Evolutionary conservation across 805 yeast genomes (phyloP), one percentile per base, ranked within the genome.

Genomic region (Monosporozyma unispora): DNA sequence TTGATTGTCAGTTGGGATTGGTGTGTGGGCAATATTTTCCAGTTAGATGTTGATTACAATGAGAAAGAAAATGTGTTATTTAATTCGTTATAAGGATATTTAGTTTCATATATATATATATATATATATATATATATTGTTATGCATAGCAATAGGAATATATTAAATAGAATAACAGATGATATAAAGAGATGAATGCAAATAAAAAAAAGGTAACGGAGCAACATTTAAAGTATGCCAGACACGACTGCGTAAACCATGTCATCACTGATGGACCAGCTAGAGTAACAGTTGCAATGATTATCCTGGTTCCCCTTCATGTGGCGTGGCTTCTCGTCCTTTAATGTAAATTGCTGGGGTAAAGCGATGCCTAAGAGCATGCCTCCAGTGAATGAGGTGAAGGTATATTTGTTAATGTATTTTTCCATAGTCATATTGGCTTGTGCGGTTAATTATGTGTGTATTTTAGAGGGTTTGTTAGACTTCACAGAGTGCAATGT

Each of bases 1-100:
- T 37, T 62, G 37, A 58, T 63, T 8, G 63, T 66, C 2, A 62
- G 62, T 37, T 66, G 70, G 70, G 58, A 66, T 45, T 66, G 68
- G 67, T 60, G 68, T 46, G 66, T 66, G 8, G 51, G 60, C 19
- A 53, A 57, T 40, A 58, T 66, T 16, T 62, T 66, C 44, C 52
- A 49, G 2, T 54, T 66, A 25, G 59, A 62, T 3, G 57, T 55
- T 12, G 46, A 52, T 23, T 52, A 50, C 23, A 7, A 33, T 5
- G 22, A 37, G 3, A 48, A 42, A 12, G 38, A 25, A 38, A 27
- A 33, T 42, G 50, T 49, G 11, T 27, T 45, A 28, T 53, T 27
- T 41, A 39, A 19, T 23, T 47, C 49, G n/a, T 41, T 48, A 21
- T 31, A 44, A 44, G 14, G n/a, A 28, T n/a, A 16, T 12, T n/a